phyloP scores from a whole-genome alignment of 108 stramenopile genomes.

The Stephanodiscus triporus region DNA sequence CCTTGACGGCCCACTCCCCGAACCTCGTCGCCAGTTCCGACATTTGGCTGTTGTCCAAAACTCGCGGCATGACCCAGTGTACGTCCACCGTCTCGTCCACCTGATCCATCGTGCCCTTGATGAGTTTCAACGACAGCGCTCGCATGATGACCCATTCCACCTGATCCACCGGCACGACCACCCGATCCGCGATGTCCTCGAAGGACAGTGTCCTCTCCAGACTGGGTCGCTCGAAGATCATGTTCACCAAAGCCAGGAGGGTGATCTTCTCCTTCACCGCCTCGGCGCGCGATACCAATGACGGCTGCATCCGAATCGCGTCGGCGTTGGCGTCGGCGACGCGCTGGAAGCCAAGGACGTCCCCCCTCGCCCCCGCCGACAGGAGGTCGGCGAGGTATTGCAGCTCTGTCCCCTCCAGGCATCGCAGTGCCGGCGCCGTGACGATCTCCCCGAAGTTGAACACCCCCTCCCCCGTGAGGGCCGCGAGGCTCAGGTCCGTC shows the following conservation, averaged over 20 bases:
- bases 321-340: conserved; percentile 60
- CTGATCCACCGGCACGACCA: conserved; percentile 78
- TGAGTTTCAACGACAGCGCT: conserved; percentile 91
- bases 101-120: conserved; percentile 90
- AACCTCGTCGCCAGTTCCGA: conserved; percentile 77
- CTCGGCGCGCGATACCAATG: conserved; percentile 73
- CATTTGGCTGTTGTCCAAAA: conserved; percentile 84
- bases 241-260: conserved; percentile 91
- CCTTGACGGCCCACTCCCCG: conserved; percentile 85
- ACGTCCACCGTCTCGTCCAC: conserved; percentile 86
- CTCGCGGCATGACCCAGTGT: conserved; percentile 98
- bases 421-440: conserved; percentile 80
- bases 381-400: conserved; percentile 82
- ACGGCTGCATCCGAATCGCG: conserved; percentile 84
- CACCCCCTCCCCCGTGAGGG: conserved; percentile 95
- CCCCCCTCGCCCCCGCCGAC: conserved; percentile 84
- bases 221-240: conserved; percentile 93
- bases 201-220: conserved; percentile 89
- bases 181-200: conserved; percentile 82
- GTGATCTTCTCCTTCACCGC: conserved; percentile 96
- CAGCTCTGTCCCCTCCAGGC: conserved; percentile 68
- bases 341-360: conserved; percentile 79
- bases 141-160: conserved; percentile 99
- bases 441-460: conserved; percentile 97
- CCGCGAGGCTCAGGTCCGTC: conserved; percentile 91